A percentile compares a stretch with the other conserved stretches of the same genome.
Conservation (phyloP, 805 yeast genomes). For the Metschnikowia matae region DNA sequence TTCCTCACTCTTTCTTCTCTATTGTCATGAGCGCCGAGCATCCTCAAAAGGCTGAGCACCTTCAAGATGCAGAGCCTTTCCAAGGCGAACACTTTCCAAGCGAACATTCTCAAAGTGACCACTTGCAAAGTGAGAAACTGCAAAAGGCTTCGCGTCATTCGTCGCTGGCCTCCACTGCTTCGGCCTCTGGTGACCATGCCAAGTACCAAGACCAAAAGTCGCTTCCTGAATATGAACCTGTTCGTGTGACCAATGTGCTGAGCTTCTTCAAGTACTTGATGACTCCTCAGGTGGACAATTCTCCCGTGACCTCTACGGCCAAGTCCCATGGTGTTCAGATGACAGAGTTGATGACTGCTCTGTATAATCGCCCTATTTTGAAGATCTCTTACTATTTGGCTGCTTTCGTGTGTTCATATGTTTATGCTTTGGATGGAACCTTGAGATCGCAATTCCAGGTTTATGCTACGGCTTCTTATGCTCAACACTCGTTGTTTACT, state of each 20-base stretch:
- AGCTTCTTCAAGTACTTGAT: neutral
- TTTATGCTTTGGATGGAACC: constrained; percentile 55
- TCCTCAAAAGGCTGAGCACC: neutral
- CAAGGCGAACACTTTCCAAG: too few relatives aligned
- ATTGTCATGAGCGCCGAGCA: neutral
- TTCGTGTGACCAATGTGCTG: neutral
- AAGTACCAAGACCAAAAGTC: neutral
- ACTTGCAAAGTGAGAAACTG: neutral
- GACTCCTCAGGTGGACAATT: neutral
- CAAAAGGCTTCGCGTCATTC: neutral
- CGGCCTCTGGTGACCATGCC: neutral
- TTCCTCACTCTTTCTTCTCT: neutral
- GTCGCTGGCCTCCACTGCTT: neutral
- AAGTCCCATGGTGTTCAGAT: constrained; percentile 51
- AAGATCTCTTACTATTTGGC: constrained; percentile 44
- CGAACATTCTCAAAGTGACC: too few relatives aligned
- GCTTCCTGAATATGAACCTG: neutral
- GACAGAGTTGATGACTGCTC: constrained; percentile 51
- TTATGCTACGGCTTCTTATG: constrained; percentile 53
- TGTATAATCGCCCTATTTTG: constrained; percentile 24
- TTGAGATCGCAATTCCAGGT: constrained; percentile 47
- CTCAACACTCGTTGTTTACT: constrained; percentile 51
- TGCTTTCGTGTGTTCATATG: constrained; percentile 53
- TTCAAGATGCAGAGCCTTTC: too few relatives aligned
- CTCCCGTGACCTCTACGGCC: constrained; percentile 8